Conservation (phyloP, 2,329 filamentous ascomycete species). For the Pseudocercospora vitis region DNA sequence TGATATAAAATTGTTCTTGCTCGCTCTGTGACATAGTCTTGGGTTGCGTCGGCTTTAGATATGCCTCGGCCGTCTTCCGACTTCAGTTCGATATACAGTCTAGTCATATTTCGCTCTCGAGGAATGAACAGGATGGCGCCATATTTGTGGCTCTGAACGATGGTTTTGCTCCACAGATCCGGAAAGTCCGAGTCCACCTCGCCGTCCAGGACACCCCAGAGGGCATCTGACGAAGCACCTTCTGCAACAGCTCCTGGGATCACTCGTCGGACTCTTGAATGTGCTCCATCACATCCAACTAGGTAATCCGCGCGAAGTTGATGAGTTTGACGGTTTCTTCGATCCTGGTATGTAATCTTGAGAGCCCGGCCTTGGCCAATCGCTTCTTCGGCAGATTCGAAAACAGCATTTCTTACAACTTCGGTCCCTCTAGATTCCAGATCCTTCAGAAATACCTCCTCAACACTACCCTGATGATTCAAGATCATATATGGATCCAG, state of each 20-base stretch:
- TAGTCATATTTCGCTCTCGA: slow-evolving; percentile 70
- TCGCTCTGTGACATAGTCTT: slow-evolving; percentile 70
- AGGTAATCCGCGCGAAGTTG: slow-evolving; percentile 62
- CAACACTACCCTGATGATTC: slow-evolving; percentile 73
- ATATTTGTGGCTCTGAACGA: slow-evolving; percentile 65
- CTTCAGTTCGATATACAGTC: slow-evolving; percentile 55
- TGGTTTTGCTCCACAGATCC: slow-evolving; percentile 72
- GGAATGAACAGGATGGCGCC: slow-evolving; percentile 74
- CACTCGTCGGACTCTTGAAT: slow-evolving; percentile 66
- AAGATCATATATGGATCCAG: slow-evolving; percentile 56
- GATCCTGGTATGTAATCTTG: slow-evolving; percentile 45
- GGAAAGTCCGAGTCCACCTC: slow-evolving; percentile 71
- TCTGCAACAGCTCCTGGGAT: slow-evolving; percentile 55
- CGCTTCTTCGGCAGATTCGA: slow-evolving; percentile 52
- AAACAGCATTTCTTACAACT: slow-evolving; percentile 64
- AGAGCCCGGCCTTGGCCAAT: slow-evolving; percentile 40
- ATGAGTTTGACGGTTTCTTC: slow-evolving; percentile 39
- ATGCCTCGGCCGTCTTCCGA: slow-evolving; percentile 38
- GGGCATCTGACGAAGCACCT: slow-evolving; percentile 55
- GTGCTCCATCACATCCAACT: slow-evolving; percentile 71
- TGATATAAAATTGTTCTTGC: slow-evolving; percentile 53
- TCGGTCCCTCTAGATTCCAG: slow-evolving; percentile 63
- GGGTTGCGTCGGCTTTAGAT: slow-evolving; percentile 45
- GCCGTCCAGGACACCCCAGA: slow-evolving; percentile 73
- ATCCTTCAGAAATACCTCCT: slow-evolving; percentile 68